Conservation (phyloP, 345 rosid species). For the Balakata baccata region DNA sequence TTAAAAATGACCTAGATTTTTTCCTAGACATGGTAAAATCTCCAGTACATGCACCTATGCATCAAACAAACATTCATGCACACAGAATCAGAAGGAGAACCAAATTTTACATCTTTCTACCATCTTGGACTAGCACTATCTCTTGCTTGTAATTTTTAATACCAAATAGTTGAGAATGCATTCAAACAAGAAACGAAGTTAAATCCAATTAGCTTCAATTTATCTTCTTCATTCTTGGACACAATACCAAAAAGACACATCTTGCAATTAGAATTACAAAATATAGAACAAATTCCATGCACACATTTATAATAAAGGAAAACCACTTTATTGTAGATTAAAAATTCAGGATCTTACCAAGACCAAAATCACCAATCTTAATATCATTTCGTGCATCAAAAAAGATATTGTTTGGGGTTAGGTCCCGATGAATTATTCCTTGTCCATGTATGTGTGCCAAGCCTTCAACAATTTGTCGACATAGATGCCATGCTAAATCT, state of each 20-base stretch:
- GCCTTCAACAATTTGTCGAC: slow-evolving; percentile 96
- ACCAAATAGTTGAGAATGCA: neutral
- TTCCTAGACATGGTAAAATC: neutral
- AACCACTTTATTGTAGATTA: slow-evolving; percentile 20
- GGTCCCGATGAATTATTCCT: slow-evolving; percentile 95
- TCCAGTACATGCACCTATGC: neutral
- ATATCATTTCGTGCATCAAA: slow-evolving; percentile 93
- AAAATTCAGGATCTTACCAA: slow-evolving; percentile 51
- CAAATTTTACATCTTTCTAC: neutral
- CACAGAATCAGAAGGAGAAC: neutral
- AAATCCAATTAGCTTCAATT: neutral
- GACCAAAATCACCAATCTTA: slow-evolving; percentile 97
- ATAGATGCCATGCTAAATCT: slow-evolving; percentile 75
- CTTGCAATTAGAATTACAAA: neutral
- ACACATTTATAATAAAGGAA: neutral
- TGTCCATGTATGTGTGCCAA: slow-evolving; percentile 92
- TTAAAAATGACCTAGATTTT: neutral
- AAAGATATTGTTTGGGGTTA: slow-evolving; percentile 90
- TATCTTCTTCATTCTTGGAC: neutral
- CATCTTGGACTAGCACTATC: neutral
- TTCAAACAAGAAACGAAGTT: neutral
- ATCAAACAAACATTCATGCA: neutral
- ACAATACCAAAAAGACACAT: neutral
- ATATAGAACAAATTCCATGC: neutral
- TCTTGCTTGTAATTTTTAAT: neutral